Evolutionary conservation across 331 rosid species (phyloP), one percentile per base, ranked within the genome.

Genomic region (Pyrus hybrid): DNA sequence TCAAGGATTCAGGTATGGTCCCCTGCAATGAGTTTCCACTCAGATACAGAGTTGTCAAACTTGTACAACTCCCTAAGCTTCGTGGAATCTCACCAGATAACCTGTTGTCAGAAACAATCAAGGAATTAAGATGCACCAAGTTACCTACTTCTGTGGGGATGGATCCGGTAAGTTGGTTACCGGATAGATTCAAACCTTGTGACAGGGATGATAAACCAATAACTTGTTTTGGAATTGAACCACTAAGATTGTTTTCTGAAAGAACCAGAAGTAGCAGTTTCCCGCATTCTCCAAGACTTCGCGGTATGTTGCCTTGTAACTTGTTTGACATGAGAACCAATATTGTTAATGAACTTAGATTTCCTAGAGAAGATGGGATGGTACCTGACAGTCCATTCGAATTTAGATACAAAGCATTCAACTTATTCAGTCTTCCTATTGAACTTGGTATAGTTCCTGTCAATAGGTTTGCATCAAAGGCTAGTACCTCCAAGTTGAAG

Each of bases 1-100:
- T 66, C 68, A 79, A 26, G 14, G 77, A 63, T 17, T 71, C 9
- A 25, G 87, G 86, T 25, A 86, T 26, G 43, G 3, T 33, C 14
- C 85, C 86, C 2, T 23, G 17, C 65, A 83, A 81, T 8, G 63
- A 70, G 57, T 86, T 83, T 4, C 81, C 79, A 29, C 71, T 49
- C 47, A 79, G n/a, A n/a, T 65, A 21, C 49, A 86, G 76, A 63
- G 35, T 14, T 5, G n/a, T 49, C 69, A 86, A 18, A 3, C 53
- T 57, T 21, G 4, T 73, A 68, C 84, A 86, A 7, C n/a, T 25
- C 29, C 79, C 80, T 23, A 81, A 37, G 0, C 45, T 10, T 37
- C 1, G 45, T 37, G 45, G 45, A 37, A 37, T 9, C 45, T 9
- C 45, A 37, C 12, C 45, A 37, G 45, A 37, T 37, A 37, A 10